Base-by-base conservation (phyloP, 2,329 filamentous ascomycete species). In the Sporothrix schenckii region DNA sequence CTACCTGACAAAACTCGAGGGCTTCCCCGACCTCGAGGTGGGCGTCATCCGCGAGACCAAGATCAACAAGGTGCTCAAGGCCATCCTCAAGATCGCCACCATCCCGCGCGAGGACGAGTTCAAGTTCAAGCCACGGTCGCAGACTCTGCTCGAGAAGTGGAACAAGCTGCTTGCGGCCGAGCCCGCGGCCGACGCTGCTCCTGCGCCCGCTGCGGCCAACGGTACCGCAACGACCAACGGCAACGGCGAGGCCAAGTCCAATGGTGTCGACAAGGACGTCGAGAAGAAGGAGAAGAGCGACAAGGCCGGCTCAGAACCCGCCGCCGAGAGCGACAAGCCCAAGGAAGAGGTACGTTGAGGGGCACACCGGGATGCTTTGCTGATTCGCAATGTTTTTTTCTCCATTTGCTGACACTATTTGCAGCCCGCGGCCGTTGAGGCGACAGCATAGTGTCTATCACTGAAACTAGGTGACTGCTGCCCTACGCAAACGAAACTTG, bases 11-110 rank as follows among this genome's bases (percentile, higher is more conserved):
- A 92, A 96, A 79, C 87, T 99, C 6, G 95, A 99, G 81, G 87
- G 85, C 9, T 90, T 84, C 79, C 83, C 88, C 1, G 92, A 97
- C 74, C 87, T 98, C 4, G 94, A 98, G 78, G 92, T 92, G 41
- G 89, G 89, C 74, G 95, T 97, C 76, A 97, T 98, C 76, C 89
- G 92, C 73, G 85, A 83, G 16, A 99, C 95, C 73, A 99, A 98
- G 86, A 97, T 99, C 81, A 94, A 98, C 88, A 99, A 99, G 83
- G 94, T 99, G 13, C 86, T 99, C 70, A 97, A 96, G 83, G 93
- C 91, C 4, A 95, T 99, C 74, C 84, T 97, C 76, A 97, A 97
- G 83, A 85, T 99, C 10, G 87, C 90, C 56, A 86, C 86, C 3
- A 97, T 99, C 75, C 94, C 94, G 5, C 90, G 90, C 72, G 95